phyloP scores from a whole-genome alignment of 306 rosid genomes.

The Gastrolobium bilobum region DNA sequence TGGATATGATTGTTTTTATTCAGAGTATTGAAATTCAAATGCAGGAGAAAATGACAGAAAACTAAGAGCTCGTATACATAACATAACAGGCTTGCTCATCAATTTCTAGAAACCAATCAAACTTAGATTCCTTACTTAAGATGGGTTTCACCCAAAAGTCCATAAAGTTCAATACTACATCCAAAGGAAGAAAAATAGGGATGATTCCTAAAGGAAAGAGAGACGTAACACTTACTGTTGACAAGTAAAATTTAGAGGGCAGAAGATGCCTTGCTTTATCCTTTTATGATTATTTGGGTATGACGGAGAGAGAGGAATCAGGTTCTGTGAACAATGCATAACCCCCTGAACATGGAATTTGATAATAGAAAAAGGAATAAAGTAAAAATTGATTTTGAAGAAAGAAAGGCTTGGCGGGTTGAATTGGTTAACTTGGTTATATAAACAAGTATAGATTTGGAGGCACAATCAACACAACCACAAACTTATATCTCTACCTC shows the following conservation, averaged over 20 bases:
- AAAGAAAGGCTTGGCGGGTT: too few relatives aligned
- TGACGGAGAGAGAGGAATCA: neutral
- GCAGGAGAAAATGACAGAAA: slow-evolving; percentile 33
- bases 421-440: too few relatives aligned
- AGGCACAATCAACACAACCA: too few relatives aligned
- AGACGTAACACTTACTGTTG: slow-evolving; percentile 50
- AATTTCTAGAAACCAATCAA: slow-evolving; percentile 19
- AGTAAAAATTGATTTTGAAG: too few relatives aligned
- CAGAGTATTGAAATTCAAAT: slow-evolving; percentile 9
- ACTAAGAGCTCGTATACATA: neutral
- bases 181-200: slow-evolving; percentile 4
- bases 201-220: slow-evolving; percentile 32
- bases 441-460: too few relatives aligned
- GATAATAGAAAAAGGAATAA: neutral
- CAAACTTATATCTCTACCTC: neutral
- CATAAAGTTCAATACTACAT: slow-evolving; percentile 41
- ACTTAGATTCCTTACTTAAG: slow-evolving; percentile 59
- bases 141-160: slow-evolving; percentile 46
- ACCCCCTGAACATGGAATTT: slow-evolving; percentile 20
- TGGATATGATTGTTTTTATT: neutral
- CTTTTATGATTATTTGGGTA: neutral
- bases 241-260: slow-evolving; percentile 16
- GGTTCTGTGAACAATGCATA: neutral
- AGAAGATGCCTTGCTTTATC: slow-evolving; percentile 60
- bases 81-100: slow-evolving; percentile 12